These are phyloP conservation scores for Echium plantagineum DNA, from an alignment of 257 asterid species.

Conservation along the genomic window DNA sequence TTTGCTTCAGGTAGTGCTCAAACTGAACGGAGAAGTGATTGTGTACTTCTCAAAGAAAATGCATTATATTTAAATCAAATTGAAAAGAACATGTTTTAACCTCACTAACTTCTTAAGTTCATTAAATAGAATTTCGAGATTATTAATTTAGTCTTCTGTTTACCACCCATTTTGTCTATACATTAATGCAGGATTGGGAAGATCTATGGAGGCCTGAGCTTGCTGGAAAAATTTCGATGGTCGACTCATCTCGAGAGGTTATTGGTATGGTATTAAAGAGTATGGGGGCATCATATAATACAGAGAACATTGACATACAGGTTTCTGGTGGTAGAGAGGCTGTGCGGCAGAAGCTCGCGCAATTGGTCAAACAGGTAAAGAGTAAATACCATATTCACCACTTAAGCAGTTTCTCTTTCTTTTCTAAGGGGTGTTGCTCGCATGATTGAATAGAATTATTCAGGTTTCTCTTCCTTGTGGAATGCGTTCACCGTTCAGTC, in stretches of 20 bases:
- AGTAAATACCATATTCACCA: background rate
- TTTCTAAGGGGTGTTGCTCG: background rate
- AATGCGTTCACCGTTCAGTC: background rate
- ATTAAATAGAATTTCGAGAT: background rate
- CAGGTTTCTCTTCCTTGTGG: background rate
- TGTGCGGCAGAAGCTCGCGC: slow-evolving; percentile 52
- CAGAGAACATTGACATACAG: slow-evolving; percentile 49
- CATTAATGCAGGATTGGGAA: slow-evolving; percentile 71
- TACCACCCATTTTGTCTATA: background rate
- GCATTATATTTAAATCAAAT: too few relatives aligned
- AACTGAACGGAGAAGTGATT: too few relatives aligned
- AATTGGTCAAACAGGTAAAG: slow-evolving; percentile 62
- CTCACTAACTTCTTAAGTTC: background rate
- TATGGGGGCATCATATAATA: slow-evolving; percentile 92
- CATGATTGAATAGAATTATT: background rate
- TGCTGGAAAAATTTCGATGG: slow-evolving; percentile 84
- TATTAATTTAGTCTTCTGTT: background rate
- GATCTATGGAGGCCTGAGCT: slow-evolving; percentile 97
- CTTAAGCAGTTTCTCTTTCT: background rate
- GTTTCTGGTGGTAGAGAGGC: slow-evolving; percentile 74
- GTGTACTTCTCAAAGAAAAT: too few relatives aligned
- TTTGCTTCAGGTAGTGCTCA: too few relatives aligned
- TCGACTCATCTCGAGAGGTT: slow-evolving; percentile 83
- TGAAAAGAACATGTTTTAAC: too few relatives aligned
- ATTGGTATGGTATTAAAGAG: slow-evolving; percentile 73